Conservation (phyloP, 805 yeast species). For the Wickerhamomyces kurtzmanii region DNA sequence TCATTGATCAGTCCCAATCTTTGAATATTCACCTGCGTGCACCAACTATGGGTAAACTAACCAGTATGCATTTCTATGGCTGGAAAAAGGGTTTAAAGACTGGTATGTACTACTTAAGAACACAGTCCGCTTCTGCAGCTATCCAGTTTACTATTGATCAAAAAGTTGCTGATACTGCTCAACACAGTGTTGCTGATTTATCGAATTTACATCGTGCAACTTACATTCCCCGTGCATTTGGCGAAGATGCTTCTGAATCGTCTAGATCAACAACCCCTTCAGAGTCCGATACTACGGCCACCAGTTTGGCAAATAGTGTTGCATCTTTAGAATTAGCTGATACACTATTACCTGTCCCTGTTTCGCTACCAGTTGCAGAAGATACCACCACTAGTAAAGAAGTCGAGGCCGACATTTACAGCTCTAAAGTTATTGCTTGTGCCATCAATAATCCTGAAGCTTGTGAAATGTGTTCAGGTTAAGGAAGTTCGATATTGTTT, state of each 20-base stretch:
- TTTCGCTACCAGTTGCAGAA: constrained; percentile 17
- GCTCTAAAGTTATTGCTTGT: constrained; percentile 91
- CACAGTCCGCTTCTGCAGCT: constrained; percentile 95
- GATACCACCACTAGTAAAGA: constrained; percentile 21
- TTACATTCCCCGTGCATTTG: constrained; percentile 18
- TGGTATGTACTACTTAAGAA: constrained; percentile 92
- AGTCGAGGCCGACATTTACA: constrained; percentile 72
- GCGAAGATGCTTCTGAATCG: constrained; percentile 8
- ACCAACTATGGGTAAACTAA: constrained; percentile 91
- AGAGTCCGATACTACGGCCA: constrained; percentile 22
- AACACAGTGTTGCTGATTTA: constrained; percentile 31
- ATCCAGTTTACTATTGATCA: constrained; percentile 76
- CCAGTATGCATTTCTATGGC: constrained; percentile 95
- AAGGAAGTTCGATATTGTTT: constrained; percentile 9
- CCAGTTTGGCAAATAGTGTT: constrained; percentile 28
- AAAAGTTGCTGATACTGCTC: constrained; percentile 90
- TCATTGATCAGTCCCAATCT: constrained; percentile 86
- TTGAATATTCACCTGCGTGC: constrained; percentile 75
- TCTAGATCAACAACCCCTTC: constrained; percentile 22
- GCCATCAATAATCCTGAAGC: constrained; percentile 96
- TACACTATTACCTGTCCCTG: constrained; percentile 19
- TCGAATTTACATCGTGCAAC: constrained; percentile 26
- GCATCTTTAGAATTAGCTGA: constrained; percentile 28
- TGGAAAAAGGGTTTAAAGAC: constrained; percentile 97
- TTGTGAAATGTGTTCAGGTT: constrained; percentile 99